Percentiles rank a stretch among this genome's conserved stretches.
Evolutionary conservation across 2,329 filamentous ascomycete species (phyloP).

Genomic region (Coniochaeta hoffmannii): DNA sequence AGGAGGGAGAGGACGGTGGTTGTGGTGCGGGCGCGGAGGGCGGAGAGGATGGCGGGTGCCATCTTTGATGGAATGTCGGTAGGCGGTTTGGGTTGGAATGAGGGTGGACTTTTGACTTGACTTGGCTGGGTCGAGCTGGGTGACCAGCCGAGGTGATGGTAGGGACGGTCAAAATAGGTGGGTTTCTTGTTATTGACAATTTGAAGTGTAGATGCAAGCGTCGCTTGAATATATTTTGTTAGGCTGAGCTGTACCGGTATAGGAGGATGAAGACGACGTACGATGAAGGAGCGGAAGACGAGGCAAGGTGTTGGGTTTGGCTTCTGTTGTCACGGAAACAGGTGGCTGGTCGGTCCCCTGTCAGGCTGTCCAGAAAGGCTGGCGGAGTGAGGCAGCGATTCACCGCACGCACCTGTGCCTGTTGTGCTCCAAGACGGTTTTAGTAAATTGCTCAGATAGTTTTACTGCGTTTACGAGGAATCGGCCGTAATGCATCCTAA

Average conservation of each 20-base stretch:
- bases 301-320: background rate
- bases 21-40: conserved; percentile 19
- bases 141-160: conserved; percentile 14
- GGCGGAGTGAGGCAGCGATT: background rate
- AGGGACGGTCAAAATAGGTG: conserved; percentile 1
- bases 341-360: background rate
- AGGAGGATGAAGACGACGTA: background rate
- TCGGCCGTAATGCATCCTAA: too few species aligned
- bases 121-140: conserved; percentile 16
- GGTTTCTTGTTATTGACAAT: background rate
- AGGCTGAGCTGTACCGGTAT: background rate
- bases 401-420: background rate
- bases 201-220: background rate
- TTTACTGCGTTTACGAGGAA: background rate
- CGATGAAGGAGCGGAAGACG: background rate
- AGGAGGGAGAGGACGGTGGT: conserved; percentile 7
- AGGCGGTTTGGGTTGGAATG: conserved; percentile 2
- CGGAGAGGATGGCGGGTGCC: conserved; percentile 32
- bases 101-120: conserved; percentile 1
- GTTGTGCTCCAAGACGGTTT: background rate
- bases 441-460: background rate
- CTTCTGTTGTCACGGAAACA: conserved; percentile 1
- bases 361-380: background rate
- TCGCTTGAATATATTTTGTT: background rate
- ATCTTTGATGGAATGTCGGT: conserved; percentile 13